Evolutionary conservation across 805 yeast genomes (phyloP).

Genomic region (Candida bentonensis): DNA sequence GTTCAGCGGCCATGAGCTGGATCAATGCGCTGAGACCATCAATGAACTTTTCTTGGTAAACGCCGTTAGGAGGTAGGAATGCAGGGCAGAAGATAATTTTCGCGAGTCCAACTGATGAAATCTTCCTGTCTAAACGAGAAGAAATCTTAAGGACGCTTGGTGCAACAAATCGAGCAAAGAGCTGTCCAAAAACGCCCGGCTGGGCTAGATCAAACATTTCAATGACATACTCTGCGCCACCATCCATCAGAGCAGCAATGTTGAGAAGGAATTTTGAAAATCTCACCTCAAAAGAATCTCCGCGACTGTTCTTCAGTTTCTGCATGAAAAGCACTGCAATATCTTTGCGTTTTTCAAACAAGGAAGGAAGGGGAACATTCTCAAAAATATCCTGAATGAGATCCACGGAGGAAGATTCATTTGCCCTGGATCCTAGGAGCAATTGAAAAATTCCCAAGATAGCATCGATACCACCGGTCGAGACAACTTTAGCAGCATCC

Average conservation of each 20-base stretch:
- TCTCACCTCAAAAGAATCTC: constrained; percentile 66
- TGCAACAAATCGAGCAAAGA: constrained; percentile 18
- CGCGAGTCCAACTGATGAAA: constrained; percentile 35
- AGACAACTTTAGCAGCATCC: constrained; percentile 26
- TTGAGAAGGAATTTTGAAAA: constrained; percentile 51
- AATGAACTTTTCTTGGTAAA: constrained; percentile 15
- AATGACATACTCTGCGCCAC: constrained; percentile 41
- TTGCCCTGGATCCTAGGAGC: constrained; percentile 67
- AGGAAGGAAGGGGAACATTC: constrained; percentile 33
- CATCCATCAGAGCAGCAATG: constrained; percentile 25
- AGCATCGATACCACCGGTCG: constrained; percentile 43
- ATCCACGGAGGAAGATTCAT: constrained; percentile 77
- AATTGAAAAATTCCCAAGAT: constrained; percentile 94
- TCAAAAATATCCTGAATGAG: constrained; percentile 56
- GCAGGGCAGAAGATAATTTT: constrained; percentile 27
- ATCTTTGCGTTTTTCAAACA: constrained; percentile 49
- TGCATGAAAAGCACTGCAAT: constrained; percentile 65
- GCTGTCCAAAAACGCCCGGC: constrained; percentile 23
- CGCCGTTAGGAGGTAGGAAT: background rate
- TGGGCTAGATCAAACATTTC: constrained; percentile 28
- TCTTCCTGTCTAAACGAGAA: constrained; percentile 30
- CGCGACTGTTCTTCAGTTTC: constrained; percentile 65
- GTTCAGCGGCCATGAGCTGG: background rate
- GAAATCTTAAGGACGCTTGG: constrained; percentile 24
- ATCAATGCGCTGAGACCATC: constrained; percentile 16